A percentile compares a stretch with the other conserved stretches of the same genome.
phyloP scores from a whole-genome alignment of 352 stramenopile genomes.

The Phytophthora crassamura region DNA sequence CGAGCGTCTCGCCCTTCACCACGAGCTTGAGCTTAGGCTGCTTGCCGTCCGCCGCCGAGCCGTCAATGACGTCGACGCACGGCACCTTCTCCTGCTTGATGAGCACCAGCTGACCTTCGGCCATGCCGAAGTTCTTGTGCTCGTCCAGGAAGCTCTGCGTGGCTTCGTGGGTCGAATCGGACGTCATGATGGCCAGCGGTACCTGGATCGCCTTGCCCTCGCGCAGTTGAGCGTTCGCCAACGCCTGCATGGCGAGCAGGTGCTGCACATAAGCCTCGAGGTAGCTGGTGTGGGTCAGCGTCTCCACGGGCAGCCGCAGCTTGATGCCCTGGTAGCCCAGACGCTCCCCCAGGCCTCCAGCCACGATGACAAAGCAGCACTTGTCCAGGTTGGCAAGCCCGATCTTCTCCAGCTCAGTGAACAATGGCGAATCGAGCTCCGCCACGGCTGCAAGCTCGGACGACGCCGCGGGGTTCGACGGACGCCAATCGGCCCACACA shows the following conservation, averaged over 20 bases:
- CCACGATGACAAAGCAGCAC: conserved; percentile 96
- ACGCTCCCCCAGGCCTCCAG: conserved; percentile 96
- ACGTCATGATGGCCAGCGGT: conserved; percentile 98
- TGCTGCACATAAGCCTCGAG: conserved; percentile 94
- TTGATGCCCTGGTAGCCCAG: conserved; percentile 98
- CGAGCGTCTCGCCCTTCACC: conserved; percentile 47
- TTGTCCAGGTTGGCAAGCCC: conserved; percentile 72
- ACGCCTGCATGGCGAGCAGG: conserved; percentile 91
- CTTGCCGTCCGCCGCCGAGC: conserved; percentile 14
- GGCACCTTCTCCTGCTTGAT: conserved; percentile 99
- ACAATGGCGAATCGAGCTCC: conserved; percentile 46
- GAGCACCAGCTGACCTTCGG: conserved; percentile 91
- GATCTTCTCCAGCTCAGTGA: conserved; percentile 53
- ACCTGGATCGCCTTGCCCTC: conserved; percentile 49
- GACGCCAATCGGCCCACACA: conserved; percentile 51
- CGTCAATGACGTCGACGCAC: conserved; percentile 58
- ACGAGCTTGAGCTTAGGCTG: conserved; percentile 87
- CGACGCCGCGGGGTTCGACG: conserved; percentile 49
- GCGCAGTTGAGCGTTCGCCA: conserved; percentile 21
- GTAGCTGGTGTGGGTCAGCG: conserved; percentile 90
- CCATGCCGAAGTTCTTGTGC: conserved; percentile 96
- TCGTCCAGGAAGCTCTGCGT: conserved; percentile 91
- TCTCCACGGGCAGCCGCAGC: conserved; percentile 95
- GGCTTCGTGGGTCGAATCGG: conserved; percentile 93
- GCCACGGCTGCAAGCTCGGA: conserved; percentile 36